Conservation (phyloP, 176 grass and related monocot genomes). For the Oryza coarctata region DNA sequence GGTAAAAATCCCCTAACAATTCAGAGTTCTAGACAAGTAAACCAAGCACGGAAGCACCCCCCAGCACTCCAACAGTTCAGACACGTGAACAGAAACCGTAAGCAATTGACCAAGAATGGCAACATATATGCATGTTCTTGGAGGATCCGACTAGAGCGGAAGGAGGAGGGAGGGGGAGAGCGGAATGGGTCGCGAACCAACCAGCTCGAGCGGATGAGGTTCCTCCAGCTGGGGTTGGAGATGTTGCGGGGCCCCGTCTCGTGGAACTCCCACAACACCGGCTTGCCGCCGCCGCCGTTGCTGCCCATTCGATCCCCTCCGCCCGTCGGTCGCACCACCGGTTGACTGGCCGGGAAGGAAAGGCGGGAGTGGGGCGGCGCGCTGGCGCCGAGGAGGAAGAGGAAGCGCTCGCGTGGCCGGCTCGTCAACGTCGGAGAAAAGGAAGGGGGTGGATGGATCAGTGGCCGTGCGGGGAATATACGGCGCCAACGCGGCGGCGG, state of each 20-base stretch:
- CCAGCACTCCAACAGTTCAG: not conserved
- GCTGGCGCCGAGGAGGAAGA: not conserved
- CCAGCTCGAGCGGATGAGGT: slow-evolving; percentile 85
- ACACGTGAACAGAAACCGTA: not conserved
- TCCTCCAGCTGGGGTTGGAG: slow-evolving; percentile 79
- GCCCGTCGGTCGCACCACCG: not conserved
- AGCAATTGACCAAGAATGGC: not conserved
- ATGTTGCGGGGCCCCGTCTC: slow-evolving; percentile 73
- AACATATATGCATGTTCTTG: not conserved
- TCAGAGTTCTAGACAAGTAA: not conserved
- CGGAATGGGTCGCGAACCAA: slow-evolving; percentile 28
- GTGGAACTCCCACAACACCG: slow-evolving; percentile 63
- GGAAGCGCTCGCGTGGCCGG: not conserved
- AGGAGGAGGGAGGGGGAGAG: not conserved
- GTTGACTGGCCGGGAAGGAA: slow-evolving; percentile 20
- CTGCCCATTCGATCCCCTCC: slow-evolving; percentile 41
- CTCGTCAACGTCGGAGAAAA: slow-evolving; percentile 3
- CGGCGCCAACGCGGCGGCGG: not conserved
- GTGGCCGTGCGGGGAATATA: not conserved
- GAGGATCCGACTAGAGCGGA: not conserved
- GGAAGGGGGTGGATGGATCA: not conserved
- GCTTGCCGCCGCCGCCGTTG: slow-evolving; percentile 8
- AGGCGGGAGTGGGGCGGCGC: not conserved
- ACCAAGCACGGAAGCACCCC: not conserved
- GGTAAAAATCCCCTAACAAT: not conserved